These are phyloP conservation scores for Magnolia kwangsiensis DNA, from an alignment of 164 flowering plant species.

Conservation along the genomic window DNA sequence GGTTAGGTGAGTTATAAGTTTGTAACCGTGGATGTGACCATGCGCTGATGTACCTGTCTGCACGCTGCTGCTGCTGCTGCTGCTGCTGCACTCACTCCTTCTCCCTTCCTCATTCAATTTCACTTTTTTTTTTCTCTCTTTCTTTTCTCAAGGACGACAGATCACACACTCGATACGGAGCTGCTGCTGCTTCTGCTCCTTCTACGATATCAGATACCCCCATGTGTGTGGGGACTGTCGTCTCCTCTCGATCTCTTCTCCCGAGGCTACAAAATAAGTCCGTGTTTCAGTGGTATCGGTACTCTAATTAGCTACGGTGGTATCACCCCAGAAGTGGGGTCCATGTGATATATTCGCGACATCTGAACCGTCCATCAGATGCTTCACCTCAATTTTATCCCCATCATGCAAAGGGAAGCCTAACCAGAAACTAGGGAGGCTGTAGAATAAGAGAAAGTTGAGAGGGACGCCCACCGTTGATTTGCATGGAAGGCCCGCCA, in stretches of 20 bases:
- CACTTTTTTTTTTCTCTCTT: neutral
- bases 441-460: too few species aligned
- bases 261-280: neutral
- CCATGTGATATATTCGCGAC: too few species aligned
- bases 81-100: neutral
- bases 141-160: neutral
- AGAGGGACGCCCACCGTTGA: too few species aligned
- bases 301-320: too few species aligned
- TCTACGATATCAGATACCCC: neutral
- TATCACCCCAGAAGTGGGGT: too few species aligned
- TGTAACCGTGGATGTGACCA: constrained; percentile 8
- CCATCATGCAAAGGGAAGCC: neutral
- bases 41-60: constrained; percentile 4
- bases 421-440: too few species aligned
- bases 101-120: neutral
- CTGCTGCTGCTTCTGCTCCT: neutral
- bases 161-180: neutral
- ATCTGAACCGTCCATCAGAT: neutral
- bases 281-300: neutral
- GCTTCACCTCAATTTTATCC: neutral
- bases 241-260: neutral
- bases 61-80: neutral
- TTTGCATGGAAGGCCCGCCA: too few species aligned
- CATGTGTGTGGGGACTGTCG: constrained; percentile 9
- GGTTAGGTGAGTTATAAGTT: neutral